Evolutionary conservation across 2,329 filamentous ascomycete genomes (phyloP).

Genomic region (Akanthomyces dipterigenus): DNA sequence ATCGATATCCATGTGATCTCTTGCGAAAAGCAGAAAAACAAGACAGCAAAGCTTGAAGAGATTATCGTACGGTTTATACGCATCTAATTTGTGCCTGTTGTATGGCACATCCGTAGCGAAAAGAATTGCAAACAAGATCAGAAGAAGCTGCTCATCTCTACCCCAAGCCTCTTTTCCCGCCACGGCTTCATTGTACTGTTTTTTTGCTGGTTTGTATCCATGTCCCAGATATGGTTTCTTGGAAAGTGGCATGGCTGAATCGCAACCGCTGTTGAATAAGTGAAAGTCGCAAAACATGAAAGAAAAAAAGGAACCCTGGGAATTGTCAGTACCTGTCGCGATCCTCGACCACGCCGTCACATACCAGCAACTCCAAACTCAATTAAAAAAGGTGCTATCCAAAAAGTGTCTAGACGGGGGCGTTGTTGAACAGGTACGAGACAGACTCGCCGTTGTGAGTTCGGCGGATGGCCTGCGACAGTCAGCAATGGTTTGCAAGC

Average conservation of each 20-base stretch:
- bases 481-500: constrained; percentile 10
- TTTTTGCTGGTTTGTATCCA: neutral
- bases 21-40: neutral
- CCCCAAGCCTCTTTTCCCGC: neutral
- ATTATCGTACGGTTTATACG: neutral
- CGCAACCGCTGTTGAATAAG: neutral
- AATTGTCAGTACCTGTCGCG: neutral
- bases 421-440: constrained; percentile 62
- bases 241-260: neutral
- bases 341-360: neutral
- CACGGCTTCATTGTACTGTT: neutral
- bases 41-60: neutral
- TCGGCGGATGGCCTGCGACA: constrained; percentile 53
- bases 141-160: neutral
- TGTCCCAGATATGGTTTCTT: neutral
- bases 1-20: neutral
- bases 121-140: neutral
- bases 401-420: constrained; percentile 38
- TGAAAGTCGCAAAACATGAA: neutral
- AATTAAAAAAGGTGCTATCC: neutral
- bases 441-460: constrained; percentile 62
- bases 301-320: neutral
- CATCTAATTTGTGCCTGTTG: neutral
- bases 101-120: neutral
- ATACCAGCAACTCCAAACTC: constrained; percentile 8